phyloP scores from a whole-genome alignment of 495 filamentous ascomycete genomes.

The Xylaria palmicola region DNA sequence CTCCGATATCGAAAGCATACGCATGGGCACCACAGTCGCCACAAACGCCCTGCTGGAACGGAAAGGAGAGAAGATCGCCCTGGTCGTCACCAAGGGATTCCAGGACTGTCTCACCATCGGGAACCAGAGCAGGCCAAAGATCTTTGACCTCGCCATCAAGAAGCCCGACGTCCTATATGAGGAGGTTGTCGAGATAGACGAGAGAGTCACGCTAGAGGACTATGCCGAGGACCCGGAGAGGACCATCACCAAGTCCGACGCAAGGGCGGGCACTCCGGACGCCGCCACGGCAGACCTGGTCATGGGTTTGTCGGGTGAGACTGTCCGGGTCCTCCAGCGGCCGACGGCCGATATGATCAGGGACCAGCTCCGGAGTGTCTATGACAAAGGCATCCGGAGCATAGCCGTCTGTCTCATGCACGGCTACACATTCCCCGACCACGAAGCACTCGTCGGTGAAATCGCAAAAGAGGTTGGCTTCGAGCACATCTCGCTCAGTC shows the following conservation, averaged over 20 bases:
- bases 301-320: conserved; percentile 65
- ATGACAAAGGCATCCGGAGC: conserved; percentile 62
- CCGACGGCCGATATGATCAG: conserved; percentile 55
- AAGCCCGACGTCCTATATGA: conserved; percentile 80
- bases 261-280: conserved; percentile 45
- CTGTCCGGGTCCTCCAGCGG: conserved; percentile 63
- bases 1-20: conserved; percentile 75
- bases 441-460: conserved; percentile 66
- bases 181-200: conserved; percentile 73
- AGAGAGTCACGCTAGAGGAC: conserved; percentile 84
- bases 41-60: conserved; percentile 88
- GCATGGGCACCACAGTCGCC: conserved; percentile 88
- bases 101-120: conserved; percentile 87
- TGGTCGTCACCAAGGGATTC: conserved; percentile 92
- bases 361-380: conserved; percentile 56
- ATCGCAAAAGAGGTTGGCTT: conserved; percentile 74
- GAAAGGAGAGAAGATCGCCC: conserved; percentile 88
- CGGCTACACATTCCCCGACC: conserved; percentile 75
- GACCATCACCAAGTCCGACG: conserved; percentile 47
- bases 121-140: conserved; percentile 78
- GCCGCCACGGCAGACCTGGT: conserved; percentile 55
- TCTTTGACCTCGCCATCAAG: conserved; percentile 78
- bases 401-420: conserved; percentile 81
- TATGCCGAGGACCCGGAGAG: conserved; percentile 79
- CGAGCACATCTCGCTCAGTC: conserved; percentile 68